Evolutionary conservation across 2,329 filamentous ascomycete genomes (phyloP), one percentile per base, ranked within the genome.

Genomic region (Diaporthe citriasiana): DNA sequence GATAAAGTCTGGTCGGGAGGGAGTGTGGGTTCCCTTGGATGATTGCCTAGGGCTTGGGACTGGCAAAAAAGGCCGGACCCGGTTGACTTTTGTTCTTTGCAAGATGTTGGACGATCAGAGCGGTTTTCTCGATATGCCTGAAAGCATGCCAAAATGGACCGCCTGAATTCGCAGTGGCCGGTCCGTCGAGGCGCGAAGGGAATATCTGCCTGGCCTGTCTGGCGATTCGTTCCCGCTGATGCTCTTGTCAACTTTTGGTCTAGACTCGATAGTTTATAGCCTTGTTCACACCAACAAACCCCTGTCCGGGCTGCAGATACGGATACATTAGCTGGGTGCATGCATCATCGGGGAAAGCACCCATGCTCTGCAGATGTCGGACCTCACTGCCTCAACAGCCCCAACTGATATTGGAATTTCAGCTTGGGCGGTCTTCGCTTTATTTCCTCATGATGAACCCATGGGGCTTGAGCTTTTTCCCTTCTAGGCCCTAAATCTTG

Each of bases 221-320:
- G 63, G 63, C 63, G 63, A 66, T 51, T 51, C 45, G 63, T 13
- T 51, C 55, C 56, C 42, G 45, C 69, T 53, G 42, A 60, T 51
- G 68, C 19, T 71, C 40, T 50, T 59, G 55, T 60, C 55, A 15
- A 71, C 30, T 60, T 51, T 19, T 38, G 55, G 56, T 60, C 69
- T 71, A 53, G 69, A 71, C 69, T 71, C 40, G 69, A 57, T 42
- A n/a, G 55, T 51, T 38, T 30, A 33, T 22, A 38, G 45, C 69
- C 69, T 51, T 51, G 69, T 71, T n/a, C 55, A 59, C 63, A 66
- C 51, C 55, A 51, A 59, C 55, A 50, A 1, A 35, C 17, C 69
- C 69, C 56, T 71, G 69, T 38, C 42, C 4, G 15, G 42, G n/a
- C 69, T 63, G 69, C 69, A 71, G 56, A 71, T 71, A 71, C 69